Evolutionary conservation across 202 grass and related monocot species (phyloP).

Genomic region (Setaria italica): DNA sequence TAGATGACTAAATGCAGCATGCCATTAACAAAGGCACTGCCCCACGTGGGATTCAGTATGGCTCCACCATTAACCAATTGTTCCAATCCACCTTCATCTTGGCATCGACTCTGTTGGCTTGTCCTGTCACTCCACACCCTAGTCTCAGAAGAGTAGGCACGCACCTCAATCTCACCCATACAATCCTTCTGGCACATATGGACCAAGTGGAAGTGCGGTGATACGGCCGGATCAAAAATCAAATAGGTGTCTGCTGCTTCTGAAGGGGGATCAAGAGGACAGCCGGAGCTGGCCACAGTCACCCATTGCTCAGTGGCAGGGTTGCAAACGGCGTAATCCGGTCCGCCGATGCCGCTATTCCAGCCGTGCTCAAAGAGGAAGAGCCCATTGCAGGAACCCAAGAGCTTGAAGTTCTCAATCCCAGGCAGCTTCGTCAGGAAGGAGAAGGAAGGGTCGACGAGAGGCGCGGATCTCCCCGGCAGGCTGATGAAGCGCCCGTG

Average conservation of each 20-base stretch:
- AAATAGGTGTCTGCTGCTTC: background rate
- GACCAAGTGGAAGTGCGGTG: constrained; percentile 3
- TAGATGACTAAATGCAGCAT: constrained; percentile 10
- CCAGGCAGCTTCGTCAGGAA: background rate
- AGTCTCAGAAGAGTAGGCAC: constrained; percentile 10
- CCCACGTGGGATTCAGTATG: background rate
- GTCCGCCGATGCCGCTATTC: too few species aligned
- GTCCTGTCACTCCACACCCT: background rate
- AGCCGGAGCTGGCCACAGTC: background rate
- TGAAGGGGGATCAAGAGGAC: background rate
- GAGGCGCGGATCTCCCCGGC: background rate
- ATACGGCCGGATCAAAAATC: background rate
- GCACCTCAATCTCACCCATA: background rate
- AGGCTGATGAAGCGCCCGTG: background rate
- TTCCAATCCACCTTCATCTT: background rate
- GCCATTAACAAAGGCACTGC: background rate
- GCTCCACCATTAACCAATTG: background rate
- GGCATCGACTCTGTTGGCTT: background rate
- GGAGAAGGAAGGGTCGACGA: background rate
- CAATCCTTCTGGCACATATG: background rate
- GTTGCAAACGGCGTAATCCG: background rate
- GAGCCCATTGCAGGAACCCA: constrained; percentile 11
- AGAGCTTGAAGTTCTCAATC: background rate
- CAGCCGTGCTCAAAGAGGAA: background rate
- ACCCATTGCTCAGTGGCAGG: background rate